A percentile compares a stretch with the other conserved stretches of the same genome.
Conservation (phyloP, 345 rosid species). For the Citrus unshiu region DNA sequence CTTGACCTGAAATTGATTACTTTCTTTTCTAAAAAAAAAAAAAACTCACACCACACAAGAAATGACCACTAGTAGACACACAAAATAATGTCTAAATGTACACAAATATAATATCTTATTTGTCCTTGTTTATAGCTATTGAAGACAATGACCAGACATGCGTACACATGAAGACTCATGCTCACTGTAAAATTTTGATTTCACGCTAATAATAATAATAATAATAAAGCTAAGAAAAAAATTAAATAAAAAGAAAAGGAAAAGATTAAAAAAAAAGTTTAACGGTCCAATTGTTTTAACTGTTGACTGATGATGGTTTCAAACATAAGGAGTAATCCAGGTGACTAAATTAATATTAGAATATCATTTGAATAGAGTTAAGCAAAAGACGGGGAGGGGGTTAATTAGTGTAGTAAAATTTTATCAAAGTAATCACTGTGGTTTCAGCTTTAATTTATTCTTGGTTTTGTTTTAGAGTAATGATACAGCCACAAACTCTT, state of each 20-base stretch:
- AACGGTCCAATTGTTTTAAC: conserved; percentile 7
- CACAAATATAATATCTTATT: not conserved
- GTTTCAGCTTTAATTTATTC: not conserved
- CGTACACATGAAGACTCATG: conserved; percentile 29
- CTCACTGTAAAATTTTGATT: not conserved
- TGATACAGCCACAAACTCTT: too few species aligned
- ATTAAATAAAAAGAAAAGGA: not conserved
- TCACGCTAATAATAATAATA: not conserved
- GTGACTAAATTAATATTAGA: not conserved
- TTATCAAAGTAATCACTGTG: not conserved
- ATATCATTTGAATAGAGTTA: not conserved
- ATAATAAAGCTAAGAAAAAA: not conserved
- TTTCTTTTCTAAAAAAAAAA: too few species aligned
- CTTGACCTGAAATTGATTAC: not conserved
- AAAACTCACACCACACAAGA: not conserved
- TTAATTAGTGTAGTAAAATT: not conserved
- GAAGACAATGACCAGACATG: conserved; percentile 32
- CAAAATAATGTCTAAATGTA: not conserved
- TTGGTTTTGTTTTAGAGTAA: not conserved
- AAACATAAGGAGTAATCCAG: not conserved
- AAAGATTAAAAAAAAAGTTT: not conserved
- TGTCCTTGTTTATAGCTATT: not conserved
- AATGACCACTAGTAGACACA: not conserved
- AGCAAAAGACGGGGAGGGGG: not conserved
- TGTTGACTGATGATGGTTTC: not conserved